Conservation (phyloP, 164 flowering plant genomes). For the Sedum album region DNA sequence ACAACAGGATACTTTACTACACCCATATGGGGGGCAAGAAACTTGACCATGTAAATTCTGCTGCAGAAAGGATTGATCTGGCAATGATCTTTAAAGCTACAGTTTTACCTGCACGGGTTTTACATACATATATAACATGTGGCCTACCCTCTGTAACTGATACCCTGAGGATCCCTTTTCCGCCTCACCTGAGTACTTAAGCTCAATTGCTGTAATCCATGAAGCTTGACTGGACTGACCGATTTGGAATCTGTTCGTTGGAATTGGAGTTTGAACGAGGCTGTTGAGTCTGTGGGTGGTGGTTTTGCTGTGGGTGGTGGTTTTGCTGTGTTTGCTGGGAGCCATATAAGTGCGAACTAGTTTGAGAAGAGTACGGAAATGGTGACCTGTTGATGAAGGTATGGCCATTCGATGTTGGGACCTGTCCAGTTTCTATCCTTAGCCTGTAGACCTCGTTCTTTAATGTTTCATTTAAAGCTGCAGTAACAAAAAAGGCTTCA, state of each 20-base stretch:
- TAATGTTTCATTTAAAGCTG: slow-evolving; percentile 76
- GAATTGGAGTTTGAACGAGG: slow-evolving; percentile 34
- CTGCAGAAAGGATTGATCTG: background rate
- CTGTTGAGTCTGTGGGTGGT: slow-evolving; percentile 30
- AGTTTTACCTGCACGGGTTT: background rate
- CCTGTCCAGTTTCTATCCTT: slow-evolving; percentile 61
- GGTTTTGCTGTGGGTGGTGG: too few relatives aligned
- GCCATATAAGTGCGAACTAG: slow-evolving; percentile 27
- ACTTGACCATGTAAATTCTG: background rate
- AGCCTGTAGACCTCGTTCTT: slow-evolving; percentile 76
- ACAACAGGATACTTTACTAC: background rate
- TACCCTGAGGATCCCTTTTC: background rate
- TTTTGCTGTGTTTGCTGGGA: slow-evolving; percentile 24
- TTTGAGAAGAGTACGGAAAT: slow-evolving; percentile 34
- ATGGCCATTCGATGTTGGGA: slow-evolving; percentile 35
- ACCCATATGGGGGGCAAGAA: background rate
- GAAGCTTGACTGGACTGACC: slow-evolving; percentile 42
- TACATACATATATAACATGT: slow-evolving; percentile 6
- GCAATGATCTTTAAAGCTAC: background rate
- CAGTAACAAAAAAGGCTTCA: slow-evolving; percentile 8
- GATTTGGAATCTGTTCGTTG: slow-evolving; percentile 23
- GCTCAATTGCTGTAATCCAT: slow-evolving; percentile 39
- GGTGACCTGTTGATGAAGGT: slow-evolving; percentile 38
- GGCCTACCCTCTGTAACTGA: slow-evolving; percentile 7
- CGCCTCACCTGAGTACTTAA: background rate